Evolutionary conservation across 176 grass and related monocot species (phyloP).

Genomic region (Pontederia paniculata): DNA sequence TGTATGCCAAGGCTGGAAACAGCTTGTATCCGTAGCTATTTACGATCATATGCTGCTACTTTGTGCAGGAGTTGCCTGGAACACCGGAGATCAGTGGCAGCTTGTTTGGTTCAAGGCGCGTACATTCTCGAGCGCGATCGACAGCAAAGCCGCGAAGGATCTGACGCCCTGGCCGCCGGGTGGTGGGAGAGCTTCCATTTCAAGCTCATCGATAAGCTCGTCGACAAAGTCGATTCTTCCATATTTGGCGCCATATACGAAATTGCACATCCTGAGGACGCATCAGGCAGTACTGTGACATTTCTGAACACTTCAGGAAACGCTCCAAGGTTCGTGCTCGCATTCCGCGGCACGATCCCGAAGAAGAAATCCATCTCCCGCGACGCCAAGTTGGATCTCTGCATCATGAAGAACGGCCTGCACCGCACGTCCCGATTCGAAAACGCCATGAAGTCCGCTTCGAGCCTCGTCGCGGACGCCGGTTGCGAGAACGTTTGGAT

Average conservation of each 20-base stretch:
- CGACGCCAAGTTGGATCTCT: conserved; percentile 36
- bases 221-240: conserved; percentile 46
- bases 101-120: conserved; percentile 44
- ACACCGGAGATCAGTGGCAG: conserved; percentile 44
- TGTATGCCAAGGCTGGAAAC: neutral
- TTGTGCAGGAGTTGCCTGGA: conserved; percentile 43
- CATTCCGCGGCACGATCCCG: conserved; percentile 51
- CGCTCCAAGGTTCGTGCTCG: conserved; percentile 41
- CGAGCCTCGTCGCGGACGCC: conserved; percentile 2
- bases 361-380: conserved; percentile 31
- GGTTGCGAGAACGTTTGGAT: conserved; percentile 36
- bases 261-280: conserved; percentile 25
- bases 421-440: conserved; percentile 27
- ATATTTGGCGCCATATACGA: conserved; percentile 52
- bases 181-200: conserved; percentile 66
- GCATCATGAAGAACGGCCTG: conserved; percentile 41
- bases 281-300: neutral
- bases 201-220: conserved; percentile 27
- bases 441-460: conserved; percentile 27
- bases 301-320: neutral
- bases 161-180: conserved; percentile 25
- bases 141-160: conserved; percentile 26
- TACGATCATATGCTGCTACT: neutral
- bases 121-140: conserved; percentile 51
- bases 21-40: neutral